A percentile compares a stretch with the other conserved stretches of the same genome.
Conservation (phyloP, 1,284 basidiomycete genomes). For the Taiwanofungus camphoratus region DNA sequence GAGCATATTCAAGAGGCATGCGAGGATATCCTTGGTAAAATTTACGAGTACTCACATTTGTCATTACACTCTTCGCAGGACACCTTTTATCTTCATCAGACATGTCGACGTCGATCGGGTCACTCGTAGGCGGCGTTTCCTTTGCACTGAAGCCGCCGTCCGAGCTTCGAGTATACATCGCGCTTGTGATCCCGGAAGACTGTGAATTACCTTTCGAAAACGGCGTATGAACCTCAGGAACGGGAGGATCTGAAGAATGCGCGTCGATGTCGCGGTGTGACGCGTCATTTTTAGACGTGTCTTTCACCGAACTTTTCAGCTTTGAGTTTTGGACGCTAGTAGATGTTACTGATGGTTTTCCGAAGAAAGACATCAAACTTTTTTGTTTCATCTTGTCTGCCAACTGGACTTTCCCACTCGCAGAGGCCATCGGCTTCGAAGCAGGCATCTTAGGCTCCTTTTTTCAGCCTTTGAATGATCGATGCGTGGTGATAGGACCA, state of each 20-base stretch:
- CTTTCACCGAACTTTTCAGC: too few relatives aligned
- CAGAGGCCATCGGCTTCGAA: neutral
- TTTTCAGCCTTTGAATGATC: neutral
- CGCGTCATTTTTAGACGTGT: slow-evolving; percentile 24
- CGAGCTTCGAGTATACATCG: slow-evolving; percentile 43
- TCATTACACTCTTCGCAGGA: slow-evolving; percentile 12
- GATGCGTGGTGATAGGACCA: neutral
- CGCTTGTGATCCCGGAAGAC: slow-evolving; percentile 25
- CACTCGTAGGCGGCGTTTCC: slow-evolving; percentile 70
- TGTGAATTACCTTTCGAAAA: slow-evolving; percentile 22
- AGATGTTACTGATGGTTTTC: slow-evolving; percentile 33
- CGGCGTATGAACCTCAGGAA: slow-evolving; percentile 22
- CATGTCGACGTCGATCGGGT: slow-evolving; percentile 71
- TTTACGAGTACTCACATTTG: slow-evolving; percentile 1
- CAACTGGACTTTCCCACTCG: neutral
- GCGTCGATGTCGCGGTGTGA: slow-evolving; percentile 9
- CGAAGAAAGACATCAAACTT: slow-evolving; percentile 66
- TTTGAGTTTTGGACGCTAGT: slow-evolving; percentile 20
- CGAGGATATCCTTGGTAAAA: neutral
- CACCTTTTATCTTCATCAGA: slow-evolving; percentile 42
- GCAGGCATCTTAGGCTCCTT: neutral
- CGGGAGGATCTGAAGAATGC: slow-evolving; percentile 21
- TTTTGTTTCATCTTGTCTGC: slow-evolving; percentile 60
- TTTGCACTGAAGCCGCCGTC: slow-evolving; percentile 40
- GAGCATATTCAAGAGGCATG: neutral